Percentiles rank a stretch among this genome's conserved stretches.
phyloP scores from a whole-genome alignment of 2,329 filamentous ascomycete species.

The Pyricularia sp. region DNA sequence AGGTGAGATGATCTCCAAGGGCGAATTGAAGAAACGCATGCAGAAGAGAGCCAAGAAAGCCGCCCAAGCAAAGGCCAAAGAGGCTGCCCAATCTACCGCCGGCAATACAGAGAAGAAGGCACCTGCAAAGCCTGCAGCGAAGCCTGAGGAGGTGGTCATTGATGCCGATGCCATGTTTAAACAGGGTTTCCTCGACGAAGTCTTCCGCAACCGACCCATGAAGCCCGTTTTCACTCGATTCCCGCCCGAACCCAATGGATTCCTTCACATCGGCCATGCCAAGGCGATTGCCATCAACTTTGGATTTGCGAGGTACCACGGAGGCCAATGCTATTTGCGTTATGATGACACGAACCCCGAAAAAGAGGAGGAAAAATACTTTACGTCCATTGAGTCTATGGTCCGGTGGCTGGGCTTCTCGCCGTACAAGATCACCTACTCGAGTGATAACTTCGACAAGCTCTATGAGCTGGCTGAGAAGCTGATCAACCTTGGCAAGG shows the following conservation, averaged over 20 bases:
- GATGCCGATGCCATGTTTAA: constrained; percentile 64
- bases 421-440: constrained; percentile 69
- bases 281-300: constrained; percentile 97
- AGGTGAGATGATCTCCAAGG: constrained; percentile 52
- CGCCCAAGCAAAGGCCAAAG: constrained; percentile 36
- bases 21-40: constrained; percentile 47
- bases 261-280: constrained; percentile 82
- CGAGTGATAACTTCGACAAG: constrained; percentile 78
- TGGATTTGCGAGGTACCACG: constrained; percentile 77
- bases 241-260: constrained; percentile 84
- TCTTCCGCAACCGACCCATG: constrained; percentile 54
- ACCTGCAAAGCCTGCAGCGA: constrained; percentile 21
- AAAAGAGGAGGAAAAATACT: constrained; percentile 82
- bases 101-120: constrained; percentile 15
- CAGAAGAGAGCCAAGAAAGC: constrained; percentile 47
- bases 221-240: constrained; percentile 58
- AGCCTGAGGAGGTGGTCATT: constrained; percentile 29
- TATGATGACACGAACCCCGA: constrained; percentile 87
- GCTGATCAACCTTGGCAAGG: constrained; percentile 56
- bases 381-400: constrained; percentile 78
- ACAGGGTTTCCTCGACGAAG: constrained; percentile 59
- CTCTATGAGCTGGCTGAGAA: constrained; percentile 84
- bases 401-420: constrained; percentile 73
- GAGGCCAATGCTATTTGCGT: constrained; percentile 38
- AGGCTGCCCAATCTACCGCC: constrained; percentile 16